Percentiles rank a stretch among this genome's conserved stretches.
Conservation (phyloP, 305 asterid species). For the Stenogyne calaminthoides region DNA sequence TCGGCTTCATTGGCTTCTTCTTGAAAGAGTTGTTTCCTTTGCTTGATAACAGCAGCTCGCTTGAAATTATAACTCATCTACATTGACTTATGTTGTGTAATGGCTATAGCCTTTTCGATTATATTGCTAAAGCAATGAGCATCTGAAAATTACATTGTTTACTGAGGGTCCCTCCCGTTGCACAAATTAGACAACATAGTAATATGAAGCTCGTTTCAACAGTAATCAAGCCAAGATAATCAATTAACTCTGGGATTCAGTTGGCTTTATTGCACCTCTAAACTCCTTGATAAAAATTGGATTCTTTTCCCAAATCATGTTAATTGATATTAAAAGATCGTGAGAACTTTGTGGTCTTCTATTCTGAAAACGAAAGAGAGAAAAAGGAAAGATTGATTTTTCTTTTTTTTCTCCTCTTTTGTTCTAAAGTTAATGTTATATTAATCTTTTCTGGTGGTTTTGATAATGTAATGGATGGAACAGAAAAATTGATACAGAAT, state of each 20-base stretch:
- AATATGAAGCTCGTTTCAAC: not conserved
- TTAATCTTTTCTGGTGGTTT: not conserved
- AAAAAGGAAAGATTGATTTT: not conserved
- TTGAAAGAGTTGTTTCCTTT: not conserved
- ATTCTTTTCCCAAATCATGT: not conserved
- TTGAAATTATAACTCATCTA: not conserved
- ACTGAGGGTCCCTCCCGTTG: not conserved
- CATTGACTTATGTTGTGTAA: not conserved
- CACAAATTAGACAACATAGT: not conserved
- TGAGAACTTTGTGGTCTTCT: not conserved
- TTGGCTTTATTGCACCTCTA: not conserved
- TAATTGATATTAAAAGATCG: not conserved
- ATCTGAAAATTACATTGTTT: not conserved
- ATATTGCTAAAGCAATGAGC: constrained; percentile 11
- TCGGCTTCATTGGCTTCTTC: not conserved
- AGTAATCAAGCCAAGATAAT: not conserved
- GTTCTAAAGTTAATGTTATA: not conserved
- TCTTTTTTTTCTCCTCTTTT: not conserved
- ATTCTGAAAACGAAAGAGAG: not conserved
- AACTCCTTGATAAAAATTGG: not conserved
- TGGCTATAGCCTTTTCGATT: not conserved
- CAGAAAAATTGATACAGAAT: constrained; percentile 27
- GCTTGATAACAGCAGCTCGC: not conserved
- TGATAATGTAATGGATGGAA: not conserved
- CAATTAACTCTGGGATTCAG: not conserved